A percentile compares a stretch with the other conserved stretches of the same genome.
These are phyloP conservation scores for Lipomyces orientalis DNA, from an alignment of 805 yeast species.

Conservation along the genomic window DNA sequence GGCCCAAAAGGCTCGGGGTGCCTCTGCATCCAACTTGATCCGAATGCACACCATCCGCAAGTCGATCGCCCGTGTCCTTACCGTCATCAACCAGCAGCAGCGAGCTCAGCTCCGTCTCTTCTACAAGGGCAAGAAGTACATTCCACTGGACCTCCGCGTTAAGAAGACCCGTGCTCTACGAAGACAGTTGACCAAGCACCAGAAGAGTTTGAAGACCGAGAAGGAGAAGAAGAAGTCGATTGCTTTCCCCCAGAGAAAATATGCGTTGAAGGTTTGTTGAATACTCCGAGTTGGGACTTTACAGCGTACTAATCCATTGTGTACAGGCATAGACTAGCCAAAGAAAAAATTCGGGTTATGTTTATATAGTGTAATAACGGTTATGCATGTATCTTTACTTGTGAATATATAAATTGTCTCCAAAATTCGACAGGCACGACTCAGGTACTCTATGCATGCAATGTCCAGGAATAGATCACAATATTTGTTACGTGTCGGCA, in stretches of 20 bases:
- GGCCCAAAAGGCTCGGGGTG: conserved; percentile 92
- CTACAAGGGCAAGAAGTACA: conserved; percentile 84
- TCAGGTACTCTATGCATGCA: background rate
- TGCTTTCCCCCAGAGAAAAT: conserved; percentile 98
- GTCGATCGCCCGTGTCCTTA: conserved; percentile 97
- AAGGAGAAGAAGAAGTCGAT: conserved; percentile 89
- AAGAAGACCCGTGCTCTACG: conserved; percentile 99
- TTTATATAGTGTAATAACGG: conserved; percentile 24
- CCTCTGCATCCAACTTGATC: conserved; percentile 74
- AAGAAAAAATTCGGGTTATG: conserved; percentile 22
- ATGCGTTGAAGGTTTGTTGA: conserved; percentile 80
- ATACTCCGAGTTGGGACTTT: background rate
- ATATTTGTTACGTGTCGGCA: background rate
- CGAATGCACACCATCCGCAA: conserved; percentile 92
- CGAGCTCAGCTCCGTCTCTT: conserved; percentile 93
- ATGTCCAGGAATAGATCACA: background rate
- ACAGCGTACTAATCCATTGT: background rate
- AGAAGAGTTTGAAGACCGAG: conserved; percentile 79
- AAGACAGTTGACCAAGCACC: conserved; percentile 90
- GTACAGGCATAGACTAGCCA: conserved; percentile 23
- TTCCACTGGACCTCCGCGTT: conserved; percentile 98
- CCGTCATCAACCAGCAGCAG: conserved; percentile 95
- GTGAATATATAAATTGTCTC: conserved; percentile 27
- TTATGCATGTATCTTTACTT: conserved; percentile 31
- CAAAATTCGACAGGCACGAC: background rate